Percentiles rank a stretch among this genome's conserved stretches.
phyloP scores from a whole-genome alignment of 2,329 filamentous ascomycete genomes.

The Didymella glomerata region DNA sequence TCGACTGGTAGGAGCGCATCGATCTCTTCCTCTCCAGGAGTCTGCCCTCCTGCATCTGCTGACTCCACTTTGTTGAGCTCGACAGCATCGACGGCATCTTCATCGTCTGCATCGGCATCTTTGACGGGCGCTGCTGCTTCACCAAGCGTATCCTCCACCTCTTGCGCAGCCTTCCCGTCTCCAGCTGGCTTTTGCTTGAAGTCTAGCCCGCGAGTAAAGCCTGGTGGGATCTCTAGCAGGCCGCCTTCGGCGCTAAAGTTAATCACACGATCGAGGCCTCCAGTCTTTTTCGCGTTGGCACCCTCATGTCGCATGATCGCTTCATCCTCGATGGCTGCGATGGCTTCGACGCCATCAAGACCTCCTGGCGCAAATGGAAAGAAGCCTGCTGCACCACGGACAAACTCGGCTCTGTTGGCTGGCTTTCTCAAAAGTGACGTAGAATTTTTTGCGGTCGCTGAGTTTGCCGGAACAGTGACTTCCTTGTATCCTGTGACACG shows the following conservation, averaged over 20 bases:
- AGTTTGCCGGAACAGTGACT: conserved; percentile 88
- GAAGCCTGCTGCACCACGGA: conserved; percentile 89
- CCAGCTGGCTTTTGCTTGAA: conserved; percentile 68
- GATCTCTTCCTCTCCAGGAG: conserved; percentile 68
- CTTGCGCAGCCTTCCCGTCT: conserved; percentile 70
- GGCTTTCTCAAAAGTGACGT: conserved; percentile 89
- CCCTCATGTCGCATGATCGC: conserved; percentile 62
- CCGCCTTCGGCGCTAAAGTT: conserved; percentile 80
- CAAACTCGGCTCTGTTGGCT: conserved; percentile 86
- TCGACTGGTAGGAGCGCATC: conserved; percentile 90
- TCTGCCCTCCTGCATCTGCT: conserved; percentile 57
- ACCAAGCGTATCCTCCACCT: conserved; percentile 71
- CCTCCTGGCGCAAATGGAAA: conserved; percentile 94
- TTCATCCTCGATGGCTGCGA: conserved; percentile 84
- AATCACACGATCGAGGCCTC: conserved; percentile 82
- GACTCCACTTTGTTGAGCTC: conserved; percentile 38
- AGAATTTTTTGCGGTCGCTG: conserved; percentile 92
- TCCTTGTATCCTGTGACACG: conserved; percentile 93
- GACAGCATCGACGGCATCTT: conserved; percentile 37
- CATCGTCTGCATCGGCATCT: conserved; percentile 34
- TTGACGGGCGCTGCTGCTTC: conserved; percentile 54
- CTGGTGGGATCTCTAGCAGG: conserved; percentile 82
- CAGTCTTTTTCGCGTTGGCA: conserved; percentile 51
- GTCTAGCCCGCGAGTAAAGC: conserved; percentile 79
- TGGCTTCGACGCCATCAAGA: conserved; percentile 83